These are phyloP conservation scores for Cochlearia excelsa DNA, from an alignment of 345 rosid species.

Conservation along the genomic window DNA sequence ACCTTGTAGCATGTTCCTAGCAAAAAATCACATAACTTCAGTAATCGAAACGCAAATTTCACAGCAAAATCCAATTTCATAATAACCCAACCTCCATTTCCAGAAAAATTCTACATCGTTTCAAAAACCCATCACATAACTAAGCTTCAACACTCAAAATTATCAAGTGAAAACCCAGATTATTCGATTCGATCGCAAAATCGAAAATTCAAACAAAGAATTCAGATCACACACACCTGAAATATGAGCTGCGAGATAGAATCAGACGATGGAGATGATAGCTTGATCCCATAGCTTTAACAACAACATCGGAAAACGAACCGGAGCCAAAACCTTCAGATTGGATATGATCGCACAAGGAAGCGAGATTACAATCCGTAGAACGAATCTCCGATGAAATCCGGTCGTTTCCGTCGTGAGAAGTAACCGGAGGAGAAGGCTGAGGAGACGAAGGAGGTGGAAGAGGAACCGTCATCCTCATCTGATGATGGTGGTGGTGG, in stretches of 20 bases:
- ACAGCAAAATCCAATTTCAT: too few species aligned
- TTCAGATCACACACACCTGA: slow-evolving; percentile 29
- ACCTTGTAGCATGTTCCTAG: slow-evolving; percentile 85
- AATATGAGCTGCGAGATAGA: slow-evolving; percentile 90
- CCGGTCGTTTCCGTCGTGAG: slow-evolving; percentile 61
- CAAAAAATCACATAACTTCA: too few species aligned
- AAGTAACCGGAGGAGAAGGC: slow-evolving; percentile 45
- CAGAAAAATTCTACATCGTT: too few species aligned
- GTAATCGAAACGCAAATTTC: too few species aligned
- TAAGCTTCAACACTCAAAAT: too few species aligned
- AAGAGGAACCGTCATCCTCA: slow-evolving; percentile 42
- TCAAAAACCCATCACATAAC: too few species aligned
- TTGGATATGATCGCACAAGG: slow-evolving; percentile 92
- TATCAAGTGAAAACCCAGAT: too few species aligned
- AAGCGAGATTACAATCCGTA: slow-evolving; percentile 74
- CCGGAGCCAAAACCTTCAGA: slow-evolving; percentile 81
- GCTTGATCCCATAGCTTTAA: slow-evolving; percentile 80
- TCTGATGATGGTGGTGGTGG: slow-evolving; percentile 17
- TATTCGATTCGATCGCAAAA: too few species aligned
- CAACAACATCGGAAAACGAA: slow-evolving; percentile 82
- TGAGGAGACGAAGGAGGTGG: slow-evolving; percentile 40
- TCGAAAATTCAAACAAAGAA: too few species aligned
- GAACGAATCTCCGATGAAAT: slow-evolving; percentile 36
- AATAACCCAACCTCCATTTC: too few species aligned
- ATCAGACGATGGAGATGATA: slow-evolving; percentile 89